Conservation (phyloP, 2,329 filamentous ascomycete genomes). For the Fusarium nurragi region DNA sequence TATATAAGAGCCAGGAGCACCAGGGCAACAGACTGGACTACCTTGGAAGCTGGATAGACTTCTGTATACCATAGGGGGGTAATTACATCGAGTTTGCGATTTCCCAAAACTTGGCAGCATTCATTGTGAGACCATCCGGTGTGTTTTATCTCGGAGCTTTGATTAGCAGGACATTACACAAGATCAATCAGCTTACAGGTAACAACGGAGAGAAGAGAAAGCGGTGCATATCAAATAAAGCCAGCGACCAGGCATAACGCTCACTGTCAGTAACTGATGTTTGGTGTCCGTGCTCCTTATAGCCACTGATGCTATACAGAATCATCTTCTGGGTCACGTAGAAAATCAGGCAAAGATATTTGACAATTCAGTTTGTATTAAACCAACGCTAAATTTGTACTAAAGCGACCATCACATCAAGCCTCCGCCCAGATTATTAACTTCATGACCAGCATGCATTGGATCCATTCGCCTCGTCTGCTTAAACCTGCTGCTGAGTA, state of each 20-base stretch:
- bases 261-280: neutral
- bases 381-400: slow-evolving; percentile 4
- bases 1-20: slow-evolving; percentile 74
- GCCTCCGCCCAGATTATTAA: neutral
- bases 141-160: neutral
- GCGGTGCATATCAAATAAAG: neutral
- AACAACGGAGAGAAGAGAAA: neutral
- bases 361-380: slow-evolving; percentile 14
- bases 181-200: neutral
- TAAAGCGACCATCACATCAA: slow-evolving; percentile 17
- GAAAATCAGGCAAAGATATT: neutral
- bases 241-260: slow-evolving; percentile 7
- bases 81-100: neutral
- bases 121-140: neutral
- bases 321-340: neutral
- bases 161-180: neutral
- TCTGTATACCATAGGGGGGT: slow-evolving; percentile 67
- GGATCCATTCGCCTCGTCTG: slow-evolving; percentile 4
- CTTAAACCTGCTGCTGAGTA: slow-evolving; percentile 33
- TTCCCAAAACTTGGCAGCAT: neutral
- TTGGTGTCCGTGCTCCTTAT: neutral
- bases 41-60: slow-evolving; percentile 90
- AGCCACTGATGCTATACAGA: neutral
- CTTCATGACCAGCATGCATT: slow-evolving; percentile 34
- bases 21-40: slow-evolving; percentile 76